Conservation (phyloP, 768 basidiomycete species). For the Tremella yokohamensis region DNA sequence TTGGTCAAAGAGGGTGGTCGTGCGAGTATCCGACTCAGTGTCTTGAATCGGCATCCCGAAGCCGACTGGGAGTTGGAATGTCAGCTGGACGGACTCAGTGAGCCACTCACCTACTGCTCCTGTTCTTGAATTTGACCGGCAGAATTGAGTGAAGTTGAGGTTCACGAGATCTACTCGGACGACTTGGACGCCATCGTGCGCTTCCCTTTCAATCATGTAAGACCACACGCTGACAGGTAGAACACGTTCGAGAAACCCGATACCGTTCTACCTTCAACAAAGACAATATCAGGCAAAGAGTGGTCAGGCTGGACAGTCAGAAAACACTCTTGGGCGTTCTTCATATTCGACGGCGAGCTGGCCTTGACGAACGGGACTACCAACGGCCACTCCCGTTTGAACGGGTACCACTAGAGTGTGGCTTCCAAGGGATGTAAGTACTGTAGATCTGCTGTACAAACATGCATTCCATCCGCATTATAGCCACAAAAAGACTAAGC, state of each 20-base stretch:
- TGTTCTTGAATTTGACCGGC: slow-evolving; percentile 15
- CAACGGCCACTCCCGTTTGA: background rate
- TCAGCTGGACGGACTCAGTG: slow-evolving; percentile 32
- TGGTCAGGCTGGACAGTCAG: slow-evolving; percentile 19
- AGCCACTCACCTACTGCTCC: slow-evolving; percentile 5
- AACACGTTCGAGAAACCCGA: slow-evolving; percentile 47
- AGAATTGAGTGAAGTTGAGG: slow-evolving; percentile 52
- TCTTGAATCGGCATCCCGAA: slow-evolving; percentile 58
- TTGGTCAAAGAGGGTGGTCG: slow-evolving; percentile 51
- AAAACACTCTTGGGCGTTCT: slow-evolving; percentile 48
- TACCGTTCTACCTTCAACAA: slow-evolving; percentile 30
- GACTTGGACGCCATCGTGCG: slow-evolving; percentile 51
- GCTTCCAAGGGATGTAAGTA: no score
- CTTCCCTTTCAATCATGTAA: slow-evolving; percentile 1
- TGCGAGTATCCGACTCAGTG: slow-evolving; percentile 56
- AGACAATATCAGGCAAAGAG: slow-evolving; percentile 8
- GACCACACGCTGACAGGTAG: slow-evolving; percentile 15
- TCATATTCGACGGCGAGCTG: slow-evolving; percentile 35
- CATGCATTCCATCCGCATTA: no score
- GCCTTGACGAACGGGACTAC: background rate
- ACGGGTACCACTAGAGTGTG: no score
- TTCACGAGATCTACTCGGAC: slow-evolving; percentile 59
- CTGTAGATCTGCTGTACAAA: no score
- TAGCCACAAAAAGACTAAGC: background rate
- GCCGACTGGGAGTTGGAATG: slow-evolving; percentile 48